Base-by-base conservation (phyloP, 768 basidiomycete species). In the Pilatotrama ljubarskyi region DNA sequence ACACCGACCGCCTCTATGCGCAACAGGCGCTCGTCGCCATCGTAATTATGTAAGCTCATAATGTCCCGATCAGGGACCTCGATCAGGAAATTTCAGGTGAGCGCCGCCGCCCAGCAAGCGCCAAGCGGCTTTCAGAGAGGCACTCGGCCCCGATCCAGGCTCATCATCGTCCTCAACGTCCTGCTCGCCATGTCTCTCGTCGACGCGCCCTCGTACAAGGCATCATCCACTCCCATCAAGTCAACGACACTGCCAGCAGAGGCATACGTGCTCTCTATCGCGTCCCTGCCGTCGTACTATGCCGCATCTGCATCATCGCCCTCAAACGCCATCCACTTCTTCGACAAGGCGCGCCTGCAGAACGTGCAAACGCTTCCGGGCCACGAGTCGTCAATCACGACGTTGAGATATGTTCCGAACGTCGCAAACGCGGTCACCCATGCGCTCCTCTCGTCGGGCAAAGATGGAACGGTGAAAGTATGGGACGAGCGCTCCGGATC, bases 401-500 rank as follows among this genome's bases (percentile, higher is more conserved):
- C 80, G 36, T 73, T 91, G 47, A 76, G 79, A 52, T 72, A 81
- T 0, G 74, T 81, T 0, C 64, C 74, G 18, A 69, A 72, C 15
- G 68, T 86, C 2, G 77, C 77, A 1, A 78, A 78, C 1, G 67
- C 75, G 0, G 64, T 74, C 37, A 75, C 77, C 11, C 76, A 76
- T 26, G 76, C 74, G 37, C 75, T 92, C 6, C 67, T 90, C 17
- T 86, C 88, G 1, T 84, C 84, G 11, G 88, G 91, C 1, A 83
- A 80, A 64, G 90, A 92, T 63, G 90, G 90, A 1, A 77, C 78
- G 52, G 82, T 93, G 55, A 84, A 82, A 59, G 78, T 84, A 29
- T 93, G 91, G 91, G 91, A 93, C 70, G 82, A 83, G 55, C 82
- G 91, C 57, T 76, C 82, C 36, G 69, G 75, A 29, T 32, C 80